Percentiles rank a stretch among this genome's conserved stretches.
phyloP scores from a whole-genome alignment of 306 rosid genomes.

The Boehmeria nivea region DNA sequence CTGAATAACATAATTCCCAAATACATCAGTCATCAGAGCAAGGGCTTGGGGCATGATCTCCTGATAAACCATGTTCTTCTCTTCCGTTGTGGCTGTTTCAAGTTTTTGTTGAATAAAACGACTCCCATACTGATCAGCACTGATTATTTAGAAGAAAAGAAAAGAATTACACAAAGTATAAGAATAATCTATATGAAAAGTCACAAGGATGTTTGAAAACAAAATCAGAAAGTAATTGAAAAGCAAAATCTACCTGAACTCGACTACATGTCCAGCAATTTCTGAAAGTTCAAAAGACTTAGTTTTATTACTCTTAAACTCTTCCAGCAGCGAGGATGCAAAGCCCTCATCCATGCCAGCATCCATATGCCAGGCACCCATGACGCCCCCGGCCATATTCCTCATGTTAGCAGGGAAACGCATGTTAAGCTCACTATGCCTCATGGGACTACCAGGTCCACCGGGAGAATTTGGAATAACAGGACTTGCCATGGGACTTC shows the following conservation, averaged over 20 bases:
- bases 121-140: constrained; percentile 93
- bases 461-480: constrained; percentile 63
- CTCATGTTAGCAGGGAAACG: constrained; percentile 80
- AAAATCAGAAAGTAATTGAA: not conserved
- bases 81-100: constrained; percentile 79
- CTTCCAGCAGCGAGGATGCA: constrained; percentile 76
- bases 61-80: constrained; percentile 86
- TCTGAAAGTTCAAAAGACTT: constrained; percentile 85
- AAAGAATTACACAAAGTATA: no score
- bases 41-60: constrained; percentile 98
- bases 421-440: constrained; percentile 70
- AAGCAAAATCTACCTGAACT: constrained; percentile 53
- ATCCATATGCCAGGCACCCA: constrained; percentile 83
- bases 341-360: constrained; percentile 61
- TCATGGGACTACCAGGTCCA: constrained; percentile 88
- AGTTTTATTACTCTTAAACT: constrained; percentile 84
- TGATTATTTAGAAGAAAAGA: constrained; percentile 12
- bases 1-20: constrained; percentile 94
- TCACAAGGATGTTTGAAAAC: constrained; percentile 19
- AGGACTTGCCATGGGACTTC: constrained; percentile 83
- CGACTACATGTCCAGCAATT: constrained; percentile 61
- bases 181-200: no score
- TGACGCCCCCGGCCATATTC: constrained; percentile 60
- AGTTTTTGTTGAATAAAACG: constrained; percentile 92
- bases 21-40: constrained; percentile 90